phyloP scores from a whole-genome alignment of 345 rosid species.

The Hibiscus trionum region DNA sequence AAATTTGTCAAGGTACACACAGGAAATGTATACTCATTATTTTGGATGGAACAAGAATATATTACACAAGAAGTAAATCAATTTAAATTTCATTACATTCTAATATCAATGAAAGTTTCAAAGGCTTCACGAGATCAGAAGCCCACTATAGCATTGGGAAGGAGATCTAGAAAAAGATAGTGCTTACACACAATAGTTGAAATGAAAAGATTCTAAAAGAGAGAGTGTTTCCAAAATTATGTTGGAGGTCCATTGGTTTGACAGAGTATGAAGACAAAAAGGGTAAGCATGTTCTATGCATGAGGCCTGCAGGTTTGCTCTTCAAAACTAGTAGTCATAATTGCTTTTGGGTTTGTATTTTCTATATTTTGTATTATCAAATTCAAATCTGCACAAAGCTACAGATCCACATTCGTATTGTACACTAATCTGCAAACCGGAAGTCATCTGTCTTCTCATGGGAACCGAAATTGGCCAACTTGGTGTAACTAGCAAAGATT shows the following conservation, averaged over 20 bases:
- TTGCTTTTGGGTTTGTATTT: neutral
- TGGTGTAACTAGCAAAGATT: neutral
- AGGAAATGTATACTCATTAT: neutral
- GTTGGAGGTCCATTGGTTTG: neutral
- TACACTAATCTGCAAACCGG: neutral
- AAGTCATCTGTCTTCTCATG: neutral
- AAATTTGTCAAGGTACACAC: neutral
- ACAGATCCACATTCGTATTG: neutral
- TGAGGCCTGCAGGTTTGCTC: neutral
- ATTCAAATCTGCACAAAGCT: neutral
- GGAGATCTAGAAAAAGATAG: neutral
- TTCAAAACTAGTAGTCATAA: neutral
- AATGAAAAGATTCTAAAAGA: neutral
- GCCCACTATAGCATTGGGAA: neutral
- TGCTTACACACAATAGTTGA: neutral
- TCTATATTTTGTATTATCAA: neutral
- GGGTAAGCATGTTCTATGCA: neutral
- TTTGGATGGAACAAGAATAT: neutral
- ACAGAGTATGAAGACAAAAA: neutral
- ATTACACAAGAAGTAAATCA: neutral
- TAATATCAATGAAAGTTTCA: neutral
- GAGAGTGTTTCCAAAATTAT: neutral
- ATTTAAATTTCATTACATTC: neutral
- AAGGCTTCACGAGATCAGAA: neutral
- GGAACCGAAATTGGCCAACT: neutral